Percentiles rank a stretch among this genome's conserved stretches.
Evolutionary conservation across 2,329 filamentous ascomycete species (phyloP).

Genomic region (Colletotrichum endophyticum): DNA sequence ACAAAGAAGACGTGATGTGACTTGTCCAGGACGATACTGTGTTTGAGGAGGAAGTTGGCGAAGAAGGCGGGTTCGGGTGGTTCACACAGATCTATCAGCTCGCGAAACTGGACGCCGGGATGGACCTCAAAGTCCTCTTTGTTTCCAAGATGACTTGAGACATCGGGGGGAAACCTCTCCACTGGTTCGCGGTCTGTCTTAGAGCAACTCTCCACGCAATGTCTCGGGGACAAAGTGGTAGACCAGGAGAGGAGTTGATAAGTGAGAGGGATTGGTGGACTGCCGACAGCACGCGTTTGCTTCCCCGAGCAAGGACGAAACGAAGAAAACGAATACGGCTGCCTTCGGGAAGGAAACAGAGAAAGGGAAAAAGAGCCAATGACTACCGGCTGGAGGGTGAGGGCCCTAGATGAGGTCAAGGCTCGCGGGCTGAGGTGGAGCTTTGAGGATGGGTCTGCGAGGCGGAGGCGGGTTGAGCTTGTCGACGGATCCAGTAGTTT

Average conservation of each 20-base stretch:
- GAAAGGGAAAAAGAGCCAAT: conserved; percentile 11
- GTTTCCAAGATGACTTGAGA: conserved; percentile 34
- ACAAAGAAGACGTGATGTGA: conserved; percentile 15
- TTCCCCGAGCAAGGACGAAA: background rate
- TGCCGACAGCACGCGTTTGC: conserved; percentile 4
- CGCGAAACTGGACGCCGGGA: conserved; percentile 13
- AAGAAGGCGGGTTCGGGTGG: conserved; percentile 17
- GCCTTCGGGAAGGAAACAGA: background rate
- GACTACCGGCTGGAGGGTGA: conserved; percentile 12
- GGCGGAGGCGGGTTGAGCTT: conserved; percentile 12
- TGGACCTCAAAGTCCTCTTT: conserved; percentile 33
- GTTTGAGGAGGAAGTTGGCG: conserved; percentile 16
- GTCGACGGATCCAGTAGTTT: conserved; percentile 11
- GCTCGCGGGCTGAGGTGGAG: conserved; percentile 16
- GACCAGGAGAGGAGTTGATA: background rate
- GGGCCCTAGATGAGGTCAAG: conserved; percentile 18
- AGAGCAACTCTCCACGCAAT: conserved; percentile 20
- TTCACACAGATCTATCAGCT: conserved; percentile 28
- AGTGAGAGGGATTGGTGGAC: background rate
- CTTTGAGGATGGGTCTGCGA: conserved; percentile 15
- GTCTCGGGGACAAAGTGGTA: conserved; percentile 15
- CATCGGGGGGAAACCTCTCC: conserved; percentile 30
- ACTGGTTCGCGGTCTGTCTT: conserved; percentile 24
- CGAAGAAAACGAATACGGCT: background rate
- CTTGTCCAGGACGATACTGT: conserved; percentile 5